phyloP scores from a whole-genome alignment of 805 yeast genomes.

The Candida pini region DNA sequence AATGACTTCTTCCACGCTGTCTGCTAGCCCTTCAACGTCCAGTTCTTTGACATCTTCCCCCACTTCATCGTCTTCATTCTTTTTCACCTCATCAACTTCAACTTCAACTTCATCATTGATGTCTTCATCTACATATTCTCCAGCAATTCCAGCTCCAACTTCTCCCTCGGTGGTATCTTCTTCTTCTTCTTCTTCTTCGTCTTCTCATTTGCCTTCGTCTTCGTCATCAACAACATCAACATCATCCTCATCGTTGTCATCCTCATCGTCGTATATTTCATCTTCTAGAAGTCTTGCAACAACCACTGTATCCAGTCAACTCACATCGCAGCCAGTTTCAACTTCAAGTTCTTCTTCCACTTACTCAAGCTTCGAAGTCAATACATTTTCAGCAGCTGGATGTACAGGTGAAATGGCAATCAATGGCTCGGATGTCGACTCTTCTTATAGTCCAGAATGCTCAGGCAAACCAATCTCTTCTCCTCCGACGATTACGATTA shows the following conservation, averaged over 20 bases:
- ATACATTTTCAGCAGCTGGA: too few species aligned
- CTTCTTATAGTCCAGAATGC: too few species aligned
- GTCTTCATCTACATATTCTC: slow-evolving; percentile 1
- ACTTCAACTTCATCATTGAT: slow-evolving; percentile 3
- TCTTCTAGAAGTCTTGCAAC: slow-evolving; percentile 2
- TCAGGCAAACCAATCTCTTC: too few species aligned
- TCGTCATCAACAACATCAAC: slow-evolving; percentile 2
- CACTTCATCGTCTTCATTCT: neutral
- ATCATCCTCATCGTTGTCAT: neutral
- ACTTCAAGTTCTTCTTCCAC: slow-evolving; percentile 2
- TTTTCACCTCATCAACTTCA: slow-evolving; percentile 1
- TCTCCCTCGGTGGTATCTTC: slow-evolving; percentile 1
- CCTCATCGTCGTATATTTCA: slow-evolving; percentile 4
- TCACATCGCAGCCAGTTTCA: too few species aligned
- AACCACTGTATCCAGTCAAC: slow-evolving; percentile 2
- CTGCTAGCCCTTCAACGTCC: neutral
- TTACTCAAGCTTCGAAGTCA: too few species aligned
- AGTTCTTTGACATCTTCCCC: neutral
- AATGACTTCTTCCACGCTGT: neutral
- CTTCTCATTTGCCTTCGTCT: slow-evolving; percentile 1
- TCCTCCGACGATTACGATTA: too few species aligned
- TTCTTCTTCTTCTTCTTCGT: slow-evolving; percentile 3
- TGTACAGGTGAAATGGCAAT: too few species aligned
- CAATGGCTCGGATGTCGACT: too few species aligned
- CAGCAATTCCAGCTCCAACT: slow-evolving; percentile 4